Evolutionary conservation across 768 basidiomycete genomes (phyloP), one percentile per base, ranked within the genome.

Genomic region (Leccinum broughii): DNA sequence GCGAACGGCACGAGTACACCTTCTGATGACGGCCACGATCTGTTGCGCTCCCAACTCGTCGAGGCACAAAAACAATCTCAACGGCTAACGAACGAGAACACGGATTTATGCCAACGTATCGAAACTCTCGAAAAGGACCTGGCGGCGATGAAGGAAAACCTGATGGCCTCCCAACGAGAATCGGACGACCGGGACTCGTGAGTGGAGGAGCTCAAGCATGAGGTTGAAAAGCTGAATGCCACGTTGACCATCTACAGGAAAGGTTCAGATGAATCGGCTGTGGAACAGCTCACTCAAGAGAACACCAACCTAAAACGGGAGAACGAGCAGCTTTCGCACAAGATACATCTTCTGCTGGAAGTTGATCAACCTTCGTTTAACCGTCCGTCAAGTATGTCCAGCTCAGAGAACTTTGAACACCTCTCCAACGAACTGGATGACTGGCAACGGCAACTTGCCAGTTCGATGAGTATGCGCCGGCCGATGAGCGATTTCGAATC

Each of bases 261-360:
- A 57, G 89, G 88, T 22, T 83, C 87, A 58, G 86, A 90, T 57
- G 91, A 93, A 76, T 87, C 89, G 8, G 70, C 88, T 48, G 72
- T 92, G 39, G 93, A 95, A 75, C 89, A 88, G 72, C 84, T 97
- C 62, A 87, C 87, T 72, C 84, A 80, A 72, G 92, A 96, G 71
- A 95, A 94, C 73, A 81, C 84, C 17, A 81, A 77, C 34, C 85
- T 95, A 60, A 87, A 89, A 72, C 84, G 85, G 58, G 92, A 95
- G 75, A 95, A 95, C 72, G 89, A 92, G 69, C 87, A 93, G 66
- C 83, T 95, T 49, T 88, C 89, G n/a, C 92, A 92, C 72, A 94
- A 93, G 81, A 93, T 96, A 66, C 90, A 87, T 58, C 81, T 95
- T 51, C 80, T 96, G 15, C 83, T 96, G 56, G 92, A 94, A 67